These are phyloP conservation scores for Paraglomus brasilianum DNA, from an alignment of 192 early-diverging fungal genomes.

Conservation along the genomic window DNA sequence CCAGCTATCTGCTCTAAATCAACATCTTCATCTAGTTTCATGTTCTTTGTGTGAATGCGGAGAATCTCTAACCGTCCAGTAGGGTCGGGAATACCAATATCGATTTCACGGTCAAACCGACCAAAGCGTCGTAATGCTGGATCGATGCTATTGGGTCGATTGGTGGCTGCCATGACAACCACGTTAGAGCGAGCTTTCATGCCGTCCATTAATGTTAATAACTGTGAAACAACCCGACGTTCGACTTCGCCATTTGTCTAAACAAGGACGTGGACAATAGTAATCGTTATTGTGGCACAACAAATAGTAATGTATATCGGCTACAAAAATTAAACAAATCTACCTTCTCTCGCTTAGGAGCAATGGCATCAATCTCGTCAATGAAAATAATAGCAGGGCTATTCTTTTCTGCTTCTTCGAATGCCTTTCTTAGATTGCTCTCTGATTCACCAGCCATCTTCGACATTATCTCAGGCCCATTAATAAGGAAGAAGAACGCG, in stretches of 20 bases:
- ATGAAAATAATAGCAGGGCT: constrained; percentile 97
- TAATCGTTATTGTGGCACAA: background rate
- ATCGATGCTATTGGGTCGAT: constrained; percentile 98
- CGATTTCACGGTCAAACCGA: constrained; percentile 98
- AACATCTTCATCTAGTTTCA: constrained; percentile 97
- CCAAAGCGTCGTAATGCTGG: constrained; percentile 98
- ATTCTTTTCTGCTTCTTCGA: constrained; percentile 99
- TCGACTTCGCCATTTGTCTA: constrained; percentile 97
- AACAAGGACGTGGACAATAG: constrained; percentile 15
- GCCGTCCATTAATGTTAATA: constrained; percentile 98
- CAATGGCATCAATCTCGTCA: constrained; percentile 99
- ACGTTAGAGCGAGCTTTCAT: constrained; percentile 96
- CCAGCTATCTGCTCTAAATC: constrained; percentile 96
- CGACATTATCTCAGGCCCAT: constrained; percentile 99
- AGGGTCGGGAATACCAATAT: constrained; percentile 99
- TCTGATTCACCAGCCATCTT: constrained; percentile 99
- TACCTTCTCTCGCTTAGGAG: constrained; percentile 96
- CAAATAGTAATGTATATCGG: constrained; percentile 1
- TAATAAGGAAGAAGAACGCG: constrained; percentile 99
- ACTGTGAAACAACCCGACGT: constrained; percentile 96
- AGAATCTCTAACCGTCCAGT: constrained; percentile 98
- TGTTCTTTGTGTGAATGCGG: constrained; percentile 99
- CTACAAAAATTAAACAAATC: background rate
- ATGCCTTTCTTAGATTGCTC: constrained; percentile 95
- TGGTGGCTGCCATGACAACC: constrained; percentile 98